These are phyloP conservation scores for Diaporthe sp. DNA, from an alignment of 2,329 filamentous ascomycete genomes.

Conservation along the genomic window DNA sequence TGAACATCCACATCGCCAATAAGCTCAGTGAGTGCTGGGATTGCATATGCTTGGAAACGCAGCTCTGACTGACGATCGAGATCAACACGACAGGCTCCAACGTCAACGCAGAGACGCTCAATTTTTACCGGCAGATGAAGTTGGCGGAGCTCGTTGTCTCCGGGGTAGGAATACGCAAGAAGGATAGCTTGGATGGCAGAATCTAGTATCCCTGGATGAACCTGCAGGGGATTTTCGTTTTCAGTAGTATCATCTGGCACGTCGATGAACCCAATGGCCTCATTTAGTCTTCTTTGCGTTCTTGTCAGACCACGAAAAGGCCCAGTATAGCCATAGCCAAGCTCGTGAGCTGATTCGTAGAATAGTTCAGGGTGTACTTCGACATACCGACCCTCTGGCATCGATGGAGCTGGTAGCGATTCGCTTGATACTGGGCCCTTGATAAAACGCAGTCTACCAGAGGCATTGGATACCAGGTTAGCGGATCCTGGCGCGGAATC, in stretches of 20 bases:
- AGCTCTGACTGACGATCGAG: background rate
- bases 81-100: background rate
- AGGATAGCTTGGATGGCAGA: conserved; percentile 24
- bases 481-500: background rate
- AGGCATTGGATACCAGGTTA: background rate
- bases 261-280: background rate
- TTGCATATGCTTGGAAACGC: background rate
- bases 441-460: background rate
- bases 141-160: background rate
- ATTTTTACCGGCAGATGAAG: conserved; percentile 20
- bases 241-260: background rate
- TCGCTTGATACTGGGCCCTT: background rate
- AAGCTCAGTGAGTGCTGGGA: conserved; percentile 8
- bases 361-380: conserved; percentile 30
- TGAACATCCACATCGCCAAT: conserved; percentile 30
- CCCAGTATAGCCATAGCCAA: conserved; percentile 36
- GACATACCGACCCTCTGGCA: background rate
- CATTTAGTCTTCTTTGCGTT: background rate
- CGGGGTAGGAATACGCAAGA: conserved; percentile 26
- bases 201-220: conserved; percentile 28
- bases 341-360: conserved; percentile 24
- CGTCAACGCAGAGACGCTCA: background rate
- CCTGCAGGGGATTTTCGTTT: background rate
- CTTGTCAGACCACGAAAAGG: conserved; percentile 26
- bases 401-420: background rate